Percentiles rank a stretch among this genome's conserved stretches.
Conservation (phyloP, 257 asterid species). For the Knoxia roxburghii region DNA sequence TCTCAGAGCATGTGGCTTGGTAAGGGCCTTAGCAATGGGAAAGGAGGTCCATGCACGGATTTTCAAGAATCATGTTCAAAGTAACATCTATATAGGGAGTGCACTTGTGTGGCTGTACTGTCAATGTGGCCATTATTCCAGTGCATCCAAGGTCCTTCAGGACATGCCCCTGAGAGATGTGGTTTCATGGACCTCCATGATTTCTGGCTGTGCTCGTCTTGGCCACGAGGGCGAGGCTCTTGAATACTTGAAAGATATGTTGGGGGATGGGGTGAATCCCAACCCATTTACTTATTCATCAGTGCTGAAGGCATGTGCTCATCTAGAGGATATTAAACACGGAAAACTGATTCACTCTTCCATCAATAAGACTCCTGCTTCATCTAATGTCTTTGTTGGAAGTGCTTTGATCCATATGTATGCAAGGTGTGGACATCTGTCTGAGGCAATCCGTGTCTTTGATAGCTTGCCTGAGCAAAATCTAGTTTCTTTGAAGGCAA, state of each 20-base stretch:
- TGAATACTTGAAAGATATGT: conserved; percentile 71
- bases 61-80: conserved; percentile 43
- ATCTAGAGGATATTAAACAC: conserved; percentile 48
- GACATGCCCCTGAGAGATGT: conserved; percentile 68
- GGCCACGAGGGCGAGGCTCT: conserved; percentile 86
- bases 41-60: conserved; percentile 82
- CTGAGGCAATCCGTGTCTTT: conserved; percentile 72
- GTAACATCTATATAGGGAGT: conserved; percentile 57
- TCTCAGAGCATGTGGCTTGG: conserved; percentile 70
- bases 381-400: conserved; percentile 71
- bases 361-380: conserved; percentile 54
- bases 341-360: conserved; percentile 78
- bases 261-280: conserved; percentile 79
- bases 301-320: conserved; percentile 84
- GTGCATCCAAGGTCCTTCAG: conserved; percentile 66
- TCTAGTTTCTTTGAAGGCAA: conserved; percentile 69
- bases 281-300: conserved; percentile 83
- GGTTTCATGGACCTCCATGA: conserved; percentile 93
- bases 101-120: conserved; percentile 85
- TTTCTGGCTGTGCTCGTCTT: conserved; percentile 66
- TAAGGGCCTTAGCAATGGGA: conserved; percentile 46
- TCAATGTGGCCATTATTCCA: conserved; percentile 57
- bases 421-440: conserved; percentile 69
- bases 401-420: conserved; percentile 90
- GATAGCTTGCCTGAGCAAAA: conserved; percentile 77